Conservation (phyloP, 2,329 filamentous ascomycete species). For the Lomentospora prolificans region DNA sequence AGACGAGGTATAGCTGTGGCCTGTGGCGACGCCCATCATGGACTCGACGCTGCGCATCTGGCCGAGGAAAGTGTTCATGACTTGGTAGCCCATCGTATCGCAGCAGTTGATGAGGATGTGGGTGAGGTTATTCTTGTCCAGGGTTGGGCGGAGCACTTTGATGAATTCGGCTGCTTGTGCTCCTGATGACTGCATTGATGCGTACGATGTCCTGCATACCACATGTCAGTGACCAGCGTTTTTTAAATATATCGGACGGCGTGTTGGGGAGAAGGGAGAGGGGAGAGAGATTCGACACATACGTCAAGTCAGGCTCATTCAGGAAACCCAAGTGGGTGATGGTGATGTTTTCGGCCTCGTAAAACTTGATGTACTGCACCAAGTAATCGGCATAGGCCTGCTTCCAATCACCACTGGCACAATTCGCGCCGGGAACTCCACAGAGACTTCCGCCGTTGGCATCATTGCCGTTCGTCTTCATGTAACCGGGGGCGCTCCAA, state of each 20-base stretch:
- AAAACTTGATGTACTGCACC: conserved; percentile 33
- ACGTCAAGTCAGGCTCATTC: conserved; percentile 13
- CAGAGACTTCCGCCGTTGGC: conserved; percentile 33
- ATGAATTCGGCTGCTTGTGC: conserved; percentile 12
- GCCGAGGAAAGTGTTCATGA: conserved; percentile 24
- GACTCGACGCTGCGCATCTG: conserved; percentile 23
- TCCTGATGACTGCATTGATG: conserved; percentile 6
- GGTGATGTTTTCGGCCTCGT: conserved; percentile 15
- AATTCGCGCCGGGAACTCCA: conserved; percentile 28
- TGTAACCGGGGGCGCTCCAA: conserved; percentile 40
- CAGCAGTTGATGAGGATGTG: conserved; percentile 24
- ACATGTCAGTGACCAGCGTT: neutral
- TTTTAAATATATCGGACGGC: too few relatives aligned
- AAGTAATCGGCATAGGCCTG: conserved; percentile 39
- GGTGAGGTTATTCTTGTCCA: conserved; percentile 2
- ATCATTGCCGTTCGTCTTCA: conserved; percentile 35
- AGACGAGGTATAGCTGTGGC: conserved; percentile 30
- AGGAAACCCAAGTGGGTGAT: conserved; percentile 12
- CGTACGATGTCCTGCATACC: conserved; percentile 8
- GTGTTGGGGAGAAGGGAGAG: neutral
- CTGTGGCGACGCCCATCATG: conserved; percentile 26
- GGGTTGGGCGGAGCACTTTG: conserved; percentile 8
- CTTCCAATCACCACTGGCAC: conserved; percentile 33
- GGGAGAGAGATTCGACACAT: neutral
- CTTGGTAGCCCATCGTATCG: conserved; percentile 29